Percentiles rank a stretch among this genome's conserved stretches.
These are phyloP conservation scores for Hericium coralloides DNA, from an alignment of 768 basidiomycete species.

Conservation along the genomic window DNA sequence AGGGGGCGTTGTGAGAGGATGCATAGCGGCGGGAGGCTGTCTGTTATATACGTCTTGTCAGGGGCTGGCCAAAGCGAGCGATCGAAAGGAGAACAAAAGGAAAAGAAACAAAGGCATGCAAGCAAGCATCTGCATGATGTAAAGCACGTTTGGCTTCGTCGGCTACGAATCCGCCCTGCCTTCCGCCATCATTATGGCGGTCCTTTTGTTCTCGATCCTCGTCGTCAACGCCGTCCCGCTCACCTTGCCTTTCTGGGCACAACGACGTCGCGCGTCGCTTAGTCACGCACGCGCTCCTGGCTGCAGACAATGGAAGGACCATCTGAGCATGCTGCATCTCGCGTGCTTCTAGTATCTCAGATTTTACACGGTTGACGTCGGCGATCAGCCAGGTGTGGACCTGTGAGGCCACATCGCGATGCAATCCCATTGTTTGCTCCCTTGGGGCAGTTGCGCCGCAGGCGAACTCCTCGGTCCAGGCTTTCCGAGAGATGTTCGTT, in stretches of 20 bases:
- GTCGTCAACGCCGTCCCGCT: background rate
- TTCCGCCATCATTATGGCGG: background rate
- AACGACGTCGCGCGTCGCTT: conserved; percentile 1
- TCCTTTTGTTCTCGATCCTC: conserved; percentile 3
- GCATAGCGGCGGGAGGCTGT: background rate
- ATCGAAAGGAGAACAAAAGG: conserved; percentile 5
- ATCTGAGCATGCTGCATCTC: background rate
- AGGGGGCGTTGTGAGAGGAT: background rate
- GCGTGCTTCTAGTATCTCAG: no score
- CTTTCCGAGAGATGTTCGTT: no score
- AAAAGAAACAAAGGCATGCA: background rate
- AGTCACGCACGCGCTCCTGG: background rate
- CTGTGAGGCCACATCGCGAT: no score
- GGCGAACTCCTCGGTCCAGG: no score
- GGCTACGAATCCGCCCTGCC: background rate
- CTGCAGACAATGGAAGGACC: background rate
- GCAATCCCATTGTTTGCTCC: no score
- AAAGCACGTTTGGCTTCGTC: background rate
- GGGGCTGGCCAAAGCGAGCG: background rate
- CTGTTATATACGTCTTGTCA: background rate
- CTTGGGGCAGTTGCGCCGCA: no score
- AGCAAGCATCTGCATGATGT: background rate
- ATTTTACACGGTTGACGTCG: no score
- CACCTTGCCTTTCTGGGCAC: conserved; percentile 2
- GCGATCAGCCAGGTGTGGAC: no score